These are phyloP conservation scores for Claviceps sorghi DNA, from an alignment of 2,329 filamentous ascomycete species.

Conservation along the genomic window DNA sequence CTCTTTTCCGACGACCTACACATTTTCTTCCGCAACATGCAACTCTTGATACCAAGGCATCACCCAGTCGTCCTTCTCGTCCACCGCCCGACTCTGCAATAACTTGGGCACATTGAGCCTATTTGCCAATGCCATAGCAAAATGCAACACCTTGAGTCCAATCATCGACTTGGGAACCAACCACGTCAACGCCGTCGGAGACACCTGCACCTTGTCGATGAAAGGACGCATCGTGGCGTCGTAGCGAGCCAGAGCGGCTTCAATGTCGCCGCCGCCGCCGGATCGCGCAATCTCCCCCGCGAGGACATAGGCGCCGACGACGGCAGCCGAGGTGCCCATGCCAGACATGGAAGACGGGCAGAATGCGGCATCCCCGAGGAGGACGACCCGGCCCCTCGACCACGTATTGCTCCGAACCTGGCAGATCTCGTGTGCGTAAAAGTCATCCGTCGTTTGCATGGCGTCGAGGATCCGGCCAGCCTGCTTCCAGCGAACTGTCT, in stretches of 20 bases:
- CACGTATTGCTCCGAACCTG: conserved; percentile 26
- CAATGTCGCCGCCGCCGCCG: conserved; percentile 10
- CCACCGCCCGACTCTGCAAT: background rate
- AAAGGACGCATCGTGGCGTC: conserved; percentile 25
- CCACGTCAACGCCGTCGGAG: background rate
- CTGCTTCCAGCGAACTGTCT: conserved; percentile 29
- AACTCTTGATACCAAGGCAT: conserved; percentile 2
- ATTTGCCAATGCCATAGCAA: background rate
- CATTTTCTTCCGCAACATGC: background rate
- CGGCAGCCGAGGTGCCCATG: conserved; percentile 29
- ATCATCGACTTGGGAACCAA: background rate
- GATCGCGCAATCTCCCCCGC: conserved; percentile 27
- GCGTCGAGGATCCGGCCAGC: conserved; percentile 19
- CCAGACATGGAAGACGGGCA: conserved; percentile 26
- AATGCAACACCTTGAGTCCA: background rate
- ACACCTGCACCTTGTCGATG: conserved; percentile 10
- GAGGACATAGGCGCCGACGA: conserved; percentile 35
- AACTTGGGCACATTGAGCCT: background rate
- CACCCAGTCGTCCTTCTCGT: background rate
- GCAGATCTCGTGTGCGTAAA: conserved; percentile 29
- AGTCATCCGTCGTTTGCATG: conserved; percentile 23
- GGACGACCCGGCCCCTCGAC: conserved; percentile 26
- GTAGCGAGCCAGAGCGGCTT: conserved; percentile 22
- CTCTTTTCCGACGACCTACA: no score
- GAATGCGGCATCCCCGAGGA: conserved; percentile 35